A percentile compares a stretch with the other conserved stretches of the same genome.
Evolutionary conservation across 192 early-diverging fungal genomes (phyloP).

Genomic region (Coemansia sp.): DNA sequence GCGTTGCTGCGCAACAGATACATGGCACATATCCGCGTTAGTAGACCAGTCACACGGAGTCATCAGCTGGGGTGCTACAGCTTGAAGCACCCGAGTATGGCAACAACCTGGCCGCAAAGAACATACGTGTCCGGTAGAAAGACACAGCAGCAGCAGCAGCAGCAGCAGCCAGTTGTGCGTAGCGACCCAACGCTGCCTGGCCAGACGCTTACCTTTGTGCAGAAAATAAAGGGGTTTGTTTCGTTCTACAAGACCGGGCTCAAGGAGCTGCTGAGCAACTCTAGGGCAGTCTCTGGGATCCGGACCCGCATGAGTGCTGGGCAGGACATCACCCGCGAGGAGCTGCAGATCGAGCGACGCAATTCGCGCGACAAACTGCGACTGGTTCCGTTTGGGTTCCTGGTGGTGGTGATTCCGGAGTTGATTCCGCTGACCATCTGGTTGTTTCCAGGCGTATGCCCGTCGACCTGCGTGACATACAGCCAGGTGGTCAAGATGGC

Average conservation of each 20-base stretch:
- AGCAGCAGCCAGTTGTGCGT: constrained; percentile 7
- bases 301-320: constrained; percentile 14
- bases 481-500: constrained; percentile 27
- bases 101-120: background rate
- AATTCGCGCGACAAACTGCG: constrained; percentile 34
- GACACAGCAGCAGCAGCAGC: constrained; percentile 1
- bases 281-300: constrained; percentile 8
- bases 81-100: background rate
- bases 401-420: constrained; percentile 36
- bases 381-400: constrained; percentile 42
- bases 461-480: constrained; percentile 43
- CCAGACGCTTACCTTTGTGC: constrained; percentile 21
- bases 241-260: constrained; percentile 46
- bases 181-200: constrained; percentile 47
- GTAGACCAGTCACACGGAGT: background rate
- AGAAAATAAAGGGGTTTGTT: constrained; percentile 37
- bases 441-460: constrained; percentile 37
- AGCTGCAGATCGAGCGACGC: constrained; percentile 33
- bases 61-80: background rate
- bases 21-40: background rate
- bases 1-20: background rate
- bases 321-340: constrained; percentile 20
- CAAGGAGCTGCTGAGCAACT: constrained; percentile 37
- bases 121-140: background rate
- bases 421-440: constrained; percentile 32